Conservation (phyloP, 768 basidiomycete species). For the Macrolepiota fuliginosa region DNA sequence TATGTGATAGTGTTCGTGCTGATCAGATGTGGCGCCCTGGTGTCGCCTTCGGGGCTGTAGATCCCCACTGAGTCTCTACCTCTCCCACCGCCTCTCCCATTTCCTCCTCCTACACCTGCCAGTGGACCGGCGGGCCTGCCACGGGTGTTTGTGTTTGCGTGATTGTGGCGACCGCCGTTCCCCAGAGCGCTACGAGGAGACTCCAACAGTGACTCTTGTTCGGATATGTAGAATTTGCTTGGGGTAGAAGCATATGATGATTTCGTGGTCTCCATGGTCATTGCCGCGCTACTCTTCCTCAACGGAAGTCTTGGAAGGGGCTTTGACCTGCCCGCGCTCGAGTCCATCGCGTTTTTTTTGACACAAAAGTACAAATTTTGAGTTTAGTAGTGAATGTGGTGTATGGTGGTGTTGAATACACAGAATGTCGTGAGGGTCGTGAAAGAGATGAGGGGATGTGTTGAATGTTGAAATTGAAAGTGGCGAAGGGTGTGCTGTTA, state of each 20-base stretch:
- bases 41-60: neutral
- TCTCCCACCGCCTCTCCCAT: neutral
- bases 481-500: neutral
- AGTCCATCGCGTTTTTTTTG: neutral
- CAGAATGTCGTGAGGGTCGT: neutral
- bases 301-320: conserved; percentile 1
- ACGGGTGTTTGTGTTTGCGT: no score
- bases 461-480: neutral
- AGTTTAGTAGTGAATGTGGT: neutral
- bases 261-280: neutral
- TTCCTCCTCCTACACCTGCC: neutral
- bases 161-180: neutral
- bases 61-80: neutral
- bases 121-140: no score
- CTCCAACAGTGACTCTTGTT: neutral
- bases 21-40: conserved; percentile 5
- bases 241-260: conserved; percentile 12
- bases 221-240: conserved; percentile 7
- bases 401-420: neutral
- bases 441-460: neutral
- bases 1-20: conserved; percentile 5
- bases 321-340: neutral
- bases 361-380: neutral
- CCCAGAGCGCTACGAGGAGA: neutral
- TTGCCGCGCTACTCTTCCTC: neutral